phyloP scores from a whole-genome alignment of 306 rosid genomes.

The Dalbergia oliveri region DNA sequence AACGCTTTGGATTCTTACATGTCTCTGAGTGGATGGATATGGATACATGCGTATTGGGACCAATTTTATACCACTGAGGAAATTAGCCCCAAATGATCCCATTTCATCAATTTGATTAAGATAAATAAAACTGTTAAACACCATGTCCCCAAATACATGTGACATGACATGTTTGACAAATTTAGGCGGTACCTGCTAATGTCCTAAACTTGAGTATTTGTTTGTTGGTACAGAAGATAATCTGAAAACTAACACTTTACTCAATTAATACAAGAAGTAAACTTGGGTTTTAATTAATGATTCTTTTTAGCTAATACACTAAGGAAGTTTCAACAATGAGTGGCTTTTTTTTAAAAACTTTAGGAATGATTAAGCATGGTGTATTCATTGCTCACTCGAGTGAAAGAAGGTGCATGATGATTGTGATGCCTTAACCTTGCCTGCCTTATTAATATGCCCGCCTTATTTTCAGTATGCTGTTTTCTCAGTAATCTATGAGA shows the following conservation, averaged over 20 bases:
- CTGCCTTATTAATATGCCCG: conserved; percentile 37
- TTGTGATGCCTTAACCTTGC: conserved; percentile 36
- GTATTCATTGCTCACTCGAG: conserved; percentile 43
- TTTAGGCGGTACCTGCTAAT: neutral
- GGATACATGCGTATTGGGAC: conserved; percentile 32
- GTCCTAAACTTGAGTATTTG: conserved; percentile 1
- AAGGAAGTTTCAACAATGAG: conserved; percentile 17
- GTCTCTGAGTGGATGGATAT: conserved; percentile 42
- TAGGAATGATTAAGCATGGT: conserved; percentile 42
- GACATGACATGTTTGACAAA: neutral
- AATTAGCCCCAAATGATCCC: neutral
- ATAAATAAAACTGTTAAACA: neutral
- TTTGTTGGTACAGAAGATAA: neutral
- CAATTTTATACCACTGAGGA: conserved; percentile 3
- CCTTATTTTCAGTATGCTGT: conserved; percentile 49
- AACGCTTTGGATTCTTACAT: conserved; percentile 45
- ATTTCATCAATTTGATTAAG: conserved; percentile 7
- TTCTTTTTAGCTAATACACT: conserved; percentile 39
- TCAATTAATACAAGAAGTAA: conserved; percentile 27
- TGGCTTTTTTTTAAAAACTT: neutral
- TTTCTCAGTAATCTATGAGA: conserved; percentile 20
- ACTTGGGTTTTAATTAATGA: conserved; percentile 16
- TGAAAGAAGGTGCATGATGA: conserved; percentile 42
- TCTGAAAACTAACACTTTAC: neutral
- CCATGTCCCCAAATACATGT: too few species aligned